A percentile compares a stretch with the other conserved stretches of the same genome.
Evolutionary conservation across 306 rosid species (phyloP).

Genomic region (Lathyrus sativus): DNA sequence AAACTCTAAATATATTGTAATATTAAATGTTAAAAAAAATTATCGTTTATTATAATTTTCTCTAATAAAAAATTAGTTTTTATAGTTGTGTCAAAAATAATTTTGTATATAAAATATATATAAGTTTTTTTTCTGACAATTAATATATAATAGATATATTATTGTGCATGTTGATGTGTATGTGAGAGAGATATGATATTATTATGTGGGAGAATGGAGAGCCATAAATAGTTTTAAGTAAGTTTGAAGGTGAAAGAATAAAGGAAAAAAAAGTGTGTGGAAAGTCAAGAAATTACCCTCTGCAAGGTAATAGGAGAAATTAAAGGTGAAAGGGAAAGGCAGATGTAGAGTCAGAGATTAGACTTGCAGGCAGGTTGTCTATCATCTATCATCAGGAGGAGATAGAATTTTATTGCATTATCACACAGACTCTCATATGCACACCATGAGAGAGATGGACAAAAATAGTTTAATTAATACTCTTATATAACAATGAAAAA

Average conservation of each 20-base stretch:
- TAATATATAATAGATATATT: slow-evolving; percentile 33
- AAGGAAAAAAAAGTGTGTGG: slow-evolving; percentile 35
- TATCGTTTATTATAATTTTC: too few species aligned
- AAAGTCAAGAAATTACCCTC: slow-evolving; percentile 61
- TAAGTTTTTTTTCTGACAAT: slow-evolving; percentile 24
- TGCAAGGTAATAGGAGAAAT: slow-evolving; percentile 44
- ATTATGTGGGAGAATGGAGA: slow-evolving; percentile 43
- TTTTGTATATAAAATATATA: too few species aligned
- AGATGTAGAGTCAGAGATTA: slow-evolving; percentile 58
- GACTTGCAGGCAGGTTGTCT: slow-evolving; percentile 55
- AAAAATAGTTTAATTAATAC: too few species aligned
- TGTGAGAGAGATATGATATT: neutral
- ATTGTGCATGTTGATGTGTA: slow-evolving; percentile 16
- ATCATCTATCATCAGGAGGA: slow-evolving; percentile 23
- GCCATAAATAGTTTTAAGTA: slow-evolving; percentile 14
- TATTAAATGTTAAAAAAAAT: too few species aligned
- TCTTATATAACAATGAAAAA: too few species aligned
- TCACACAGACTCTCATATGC: too few species aligned
- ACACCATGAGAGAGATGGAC: too few species aligned
- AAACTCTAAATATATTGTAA: too few species aligned
- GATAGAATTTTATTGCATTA: slow-evolving; percentile 14
- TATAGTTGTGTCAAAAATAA: too few species aligned
- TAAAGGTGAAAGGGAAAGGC: slow-evolving; percentile 47
- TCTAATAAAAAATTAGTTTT: too few species aligned
- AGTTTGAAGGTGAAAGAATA: slow-evolving; percentile 32